A percentile compares a stretch with the other conserved stretches of the same genome.
Conservation (phyloP, 495 filamentous ascomycete species). For the Amphirosellinia nigrospora region DNA sequence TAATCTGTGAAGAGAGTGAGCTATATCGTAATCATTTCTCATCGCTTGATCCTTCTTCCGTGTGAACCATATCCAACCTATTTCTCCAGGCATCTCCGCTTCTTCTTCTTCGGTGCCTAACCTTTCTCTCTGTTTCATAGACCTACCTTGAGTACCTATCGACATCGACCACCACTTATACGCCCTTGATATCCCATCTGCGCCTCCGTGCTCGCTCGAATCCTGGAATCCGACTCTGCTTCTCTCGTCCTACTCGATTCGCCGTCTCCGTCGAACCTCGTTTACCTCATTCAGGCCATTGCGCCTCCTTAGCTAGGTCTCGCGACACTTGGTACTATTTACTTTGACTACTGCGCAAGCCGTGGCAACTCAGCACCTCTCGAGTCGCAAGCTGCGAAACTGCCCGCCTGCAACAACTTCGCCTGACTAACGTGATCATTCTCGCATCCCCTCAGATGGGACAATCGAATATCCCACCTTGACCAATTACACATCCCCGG, state of each 20-base stretch:
- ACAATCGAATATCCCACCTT: slow-evolving; percentile 33
- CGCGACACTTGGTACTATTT: not conserved
- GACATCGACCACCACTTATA: not conserved
- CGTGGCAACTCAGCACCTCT: not conserved
- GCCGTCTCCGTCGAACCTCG: not conserved
- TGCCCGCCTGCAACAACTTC: not conserved
- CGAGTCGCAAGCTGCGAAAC: not conserved
- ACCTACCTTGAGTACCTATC: not conserved
- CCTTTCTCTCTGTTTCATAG: not conserved
- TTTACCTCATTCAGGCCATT: not conserved
- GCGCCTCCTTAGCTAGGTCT: not conserved
- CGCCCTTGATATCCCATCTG: not conserved
- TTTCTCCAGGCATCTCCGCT: not conserved
- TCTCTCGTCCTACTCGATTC: not conserved
- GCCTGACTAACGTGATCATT: not conserved
- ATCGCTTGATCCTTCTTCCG: not conserved
- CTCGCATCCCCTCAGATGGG: slow-evolving; percentile 40
- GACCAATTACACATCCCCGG: slow-evolving; percentile 45
- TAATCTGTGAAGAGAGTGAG: not conserved
- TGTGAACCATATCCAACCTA: not conserved
- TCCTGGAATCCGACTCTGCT: not conserved
- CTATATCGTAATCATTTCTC: not conserved
- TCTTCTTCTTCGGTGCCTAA: not conserved
- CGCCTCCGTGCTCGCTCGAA: not conserved
- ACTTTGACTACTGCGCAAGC: not conserved